A percentile compares a stretch with the other conserved stretches of the same genome.
Conservation (phyloP, 345 rosid species). For the Eucalyptus tenuipes region DNA sequence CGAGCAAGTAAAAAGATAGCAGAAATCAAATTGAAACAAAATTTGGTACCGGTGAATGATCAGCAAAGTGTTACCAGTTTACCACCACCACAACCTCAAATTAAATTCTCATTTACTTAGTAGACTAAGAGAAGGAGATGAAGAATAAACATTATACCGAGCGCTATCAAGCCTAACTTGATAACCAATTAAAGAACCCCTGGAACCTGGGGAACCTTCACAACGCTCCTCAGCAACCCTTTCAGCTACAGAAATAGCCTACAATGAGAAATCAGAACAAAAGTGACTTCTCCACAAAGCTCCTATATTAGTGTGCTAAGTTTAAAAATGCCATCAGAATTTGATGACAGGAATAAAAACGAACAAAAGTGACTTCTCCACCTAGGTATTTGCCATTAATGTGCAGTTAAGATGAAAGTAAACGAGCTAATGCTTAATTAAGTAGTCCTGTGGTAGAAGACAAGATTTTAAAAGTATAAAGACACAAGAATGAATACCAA, state of each 20-base stretch:
- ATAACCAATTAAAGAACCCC: slow-evolving; percentile 86
- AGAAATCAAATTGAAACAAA: not conserved
- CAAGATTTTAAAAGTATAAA: not conserved
- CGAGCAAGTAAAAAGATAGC: not conserved
- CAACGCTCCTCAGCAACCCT: slow-evolving; percentile 93
- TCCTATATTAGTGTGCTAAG: not conserved
- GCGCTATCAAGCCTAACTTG: slow-evolving; percentile 98
- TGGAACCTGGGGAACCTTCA: slow-evolving; percentile 75
- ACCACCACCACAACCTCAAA: not conserved
- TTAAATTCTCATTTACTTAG: not conserved
- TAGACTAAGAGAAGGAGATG: not conserved
- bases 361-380: not conserved
- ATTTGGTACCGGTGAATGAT: not conserved
- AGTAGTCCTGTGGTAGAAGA: not conserved
- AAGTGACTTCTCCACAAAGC: not conserved
- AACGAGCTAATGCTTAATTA: not conserved
- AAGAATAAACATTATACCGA: slow-evolving; percentile 21
- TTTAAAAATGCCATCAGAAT: not conserved
- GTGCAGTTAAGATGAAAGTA: not conserved
- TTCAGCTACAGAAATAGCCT: slow-evolving; percentile 98
- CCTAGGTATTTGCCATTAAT: not conserved
- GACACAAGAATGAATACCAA: not conserved
- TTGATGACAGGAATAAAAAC: not conserved
- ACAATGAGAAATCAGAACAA: not conserved
- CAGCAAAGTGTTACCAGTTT: not conserved